phyloP scores from a whole-genome alignment of 78 protist species.

The Protostelium mycophagum region DNA sequence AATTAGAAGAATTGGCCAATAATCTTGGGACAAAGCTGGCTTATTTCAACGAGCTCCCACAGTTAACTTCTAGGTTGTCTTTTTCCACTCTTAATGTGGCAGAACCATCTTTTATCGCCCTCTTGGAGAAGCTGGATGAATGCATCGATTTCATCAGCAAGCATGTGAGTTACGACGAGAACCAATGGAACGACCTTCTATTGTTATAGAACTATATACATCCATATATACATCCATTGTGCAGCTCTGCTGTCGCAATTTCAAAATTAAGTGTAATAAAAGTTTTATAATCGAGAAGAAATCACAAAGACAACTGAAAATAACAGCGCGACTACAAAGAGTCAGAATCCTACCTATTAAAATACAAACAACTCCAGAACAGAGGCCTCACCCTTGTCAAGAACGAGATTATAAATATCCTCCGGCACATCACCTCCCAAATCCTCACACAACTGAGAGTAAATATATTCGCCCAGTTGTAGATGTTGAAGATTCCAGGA shows the following conservation, averaged over 20 bases:
- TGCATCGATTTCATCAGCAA: constrained; percentile 45
- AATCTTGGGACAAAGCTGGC: constrained; percentile 39
- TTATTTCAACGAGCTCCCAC: constrained; percentile 33
- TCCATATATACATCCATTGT: not conserved
- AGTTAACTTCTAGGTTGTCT: constrained; percentile 27
- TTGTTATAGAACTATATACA: not conserved
- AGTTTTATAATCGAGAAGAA: constrained; percentile 23
- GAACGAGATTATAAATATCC: not conserved
- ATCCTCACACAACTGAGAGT: constrained; percentile 10
- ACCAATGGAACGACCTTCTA: not conserved
- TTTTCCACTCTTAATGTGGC: constrained; percentile 16
- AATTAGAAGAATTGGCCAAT: constrained; percentile 45
- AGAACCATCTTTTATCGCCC: constrained; percentile 22
- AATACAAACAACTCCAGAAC: not conserved
- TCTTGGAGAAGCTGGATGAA: constrained; percentile 31
- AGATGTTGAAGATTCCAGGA: not conserved
- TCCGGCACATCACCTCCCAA: not conserved
- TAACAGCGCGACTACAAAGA: constrained; percentile 9
- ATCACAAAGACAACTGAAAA: constrained; percentile 30
- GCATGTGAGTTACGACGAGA: constrained; percentile 14
- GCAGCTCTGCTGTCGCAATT: not conserved
- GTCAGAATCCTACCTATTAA: not conserved
- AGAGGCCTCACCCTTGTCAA: not conserved
- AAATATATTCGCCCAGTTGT: not conserved
- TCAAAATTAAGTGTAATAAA: not conserved